Percentiles rank a stretch among this genome's conserved stretches.
phyloP scores from a whole-genome alignment of 345 rosid genomes.

The Lepidium aucheri region DNA sequence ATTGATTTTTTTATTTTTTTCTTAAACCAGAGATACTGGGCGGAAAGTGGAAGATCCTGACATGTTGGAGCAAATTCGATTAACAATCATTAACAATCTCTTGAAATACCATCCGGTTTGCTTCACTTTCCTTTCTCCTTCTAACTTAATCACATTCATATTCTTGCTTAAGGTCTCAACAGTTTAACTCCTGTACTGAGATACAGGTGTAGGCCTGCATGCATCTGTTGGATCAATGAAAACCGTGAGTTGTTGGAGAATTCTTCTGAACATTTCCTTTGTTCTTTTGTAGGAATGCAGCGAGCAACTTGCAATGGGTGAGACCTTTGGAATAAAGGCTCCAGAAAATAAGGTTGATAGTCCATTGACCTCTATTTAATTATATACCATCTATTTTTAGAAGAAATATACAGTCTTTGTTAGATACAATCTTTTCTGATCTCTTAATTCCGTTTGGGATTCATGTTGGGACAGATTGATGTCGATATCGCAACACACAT shows the following conservation, averaged over 20 bases:
- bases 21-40: conserved; percentile 56
- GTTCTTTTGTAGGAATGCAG: conserved; percentile 68
- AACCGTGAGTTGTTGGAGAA: neutral
- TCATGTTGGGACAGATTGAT: conserved; percentile 59
- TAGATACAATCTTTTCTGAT: neutral
- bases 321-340: conserved; percentile 85
- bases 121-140: conserved; percentile 10
- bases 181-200: no score
- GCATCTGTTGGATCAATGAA: neutral
- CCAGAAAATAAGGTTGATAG: conserved; percentile 72
- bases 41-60: conserved; percentile 99
- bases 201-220: neutral
- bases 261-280: neutral
- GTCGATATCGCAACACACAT: conserved; percentile 80
- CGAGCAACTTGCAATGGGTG: conserved; percentile 87
- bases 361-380: neutral
- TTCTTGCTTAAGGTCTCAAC: neutral
- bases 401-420: neutral
- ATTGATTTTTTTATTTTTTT: conserved; percentile 12
- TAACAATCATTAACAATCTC: conserved; percentile 88
- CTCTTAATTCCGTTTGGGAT: neutral
- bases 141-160: neutral
- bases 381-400: neutral
- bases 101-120: conserved; percentile 94
- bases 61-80: conserved; percentile 78